A percentile compares a stretch with the other conserved stretches of the same genome.
These are phyloP conservation scores for Staphylotrichum tortipilum DNA, from an alignment of 495 filamentous ascomycete genomes.

Conservation along the genomic window DNA sequence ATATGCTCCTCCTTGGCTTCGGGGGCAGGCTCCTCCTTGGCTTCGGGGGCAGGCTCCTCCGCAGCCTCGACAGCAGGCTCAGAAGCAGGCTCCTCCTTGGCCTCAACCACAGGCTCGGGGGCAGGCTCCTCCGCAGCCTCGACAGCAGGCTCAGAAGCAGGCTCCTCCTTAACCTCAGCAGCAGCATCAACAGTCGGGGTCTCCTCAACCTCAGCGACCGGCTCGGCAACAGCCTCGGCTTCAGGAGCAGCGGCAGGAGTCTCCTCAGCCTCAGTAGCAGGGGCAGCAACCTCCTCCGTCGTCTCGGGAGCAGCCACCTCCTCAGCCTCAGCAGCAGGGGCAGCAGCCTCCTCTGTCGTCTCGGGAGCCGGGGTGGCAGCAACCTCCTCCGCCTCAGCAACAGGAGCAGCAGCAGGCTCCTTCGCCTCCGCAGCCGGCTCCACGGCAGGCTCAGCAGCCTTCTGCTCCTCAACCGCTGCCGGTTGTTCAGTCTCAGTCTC, in stretches of 20 bases:
- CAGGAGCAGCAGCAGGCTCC: neutral
- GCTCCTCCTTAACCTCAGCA: neutral
- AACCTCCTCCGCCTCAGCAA: constrained; percentile 3
- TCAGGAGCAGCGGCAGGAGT: no score
- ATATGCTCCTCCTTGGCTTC: neutral
- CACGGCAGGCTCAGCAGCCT: neutral
- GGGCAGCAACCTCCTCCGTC: neutral
- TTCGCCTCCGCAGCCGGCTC: neutral
- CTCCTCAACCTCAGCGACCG: neutral
- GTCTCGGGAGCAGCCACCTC: neutral
- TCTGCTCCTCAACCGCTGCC: neutral
- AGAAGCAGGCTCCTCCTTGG: neutral
- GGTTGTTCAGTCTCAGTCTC: neutral
- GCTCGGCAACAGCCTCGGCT: no score
- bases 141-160: constrained; percentile 1
- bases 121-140: constrained; percentile 1
- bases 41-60: neutral
- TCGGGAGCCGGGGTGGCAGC: neutral
- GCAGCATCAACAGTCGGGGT: no score
- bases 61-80: neutral
- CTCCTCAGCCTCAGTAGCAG: neutral
- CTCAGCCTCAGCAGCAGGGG: neutral
- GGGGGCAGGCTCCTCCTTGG: constrained; percentile 5
- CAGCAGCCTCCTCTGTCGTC: no score
- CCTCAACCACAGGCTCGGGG: neutral